Evolutionary conservation across 495 filamentous ascomycete species (phyloP).

Genomic region (Xylaria acuta): DNA sequence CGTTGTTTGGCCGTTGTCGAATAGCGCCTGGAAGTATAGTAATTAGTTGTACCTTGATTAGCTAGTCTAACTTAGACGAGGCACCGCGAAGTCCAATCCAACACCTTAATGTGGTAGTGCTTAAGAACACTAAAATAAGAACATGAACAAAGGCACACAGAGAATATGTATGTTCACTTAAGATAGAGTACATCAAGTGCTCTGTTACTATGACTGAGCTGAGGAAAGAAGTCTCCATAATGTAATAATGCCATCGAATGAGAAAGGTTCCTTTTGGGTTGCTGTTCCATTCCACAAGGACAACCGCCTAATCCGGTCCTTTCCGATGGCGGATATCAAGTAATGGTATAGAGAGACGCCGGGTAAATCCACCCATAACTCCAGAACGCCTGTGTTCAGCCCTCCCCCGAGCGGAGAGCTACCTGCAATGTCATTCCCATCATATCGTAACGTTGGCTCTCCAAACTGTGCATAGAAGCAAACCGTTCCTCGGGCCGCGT

Average conservation of each 20-base stretch:
- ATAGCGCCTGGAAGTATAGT: not conserved
- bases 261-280: not conserved
- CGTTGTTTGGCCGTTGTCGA: not conserved
- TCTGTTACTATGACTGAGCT: constrained; percentile 21
- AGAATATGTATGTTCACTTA: not conserved
- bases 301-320: not conserved
- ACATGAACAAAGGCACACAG: not conserved
- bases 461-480: constrained; percentile 20
- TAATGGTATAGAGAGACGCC: constrained; percentile 27
- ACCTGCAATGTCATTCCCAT: constrained; percentile 10
- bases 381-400: constrained; percentile 17
- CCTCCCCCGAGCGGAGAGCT: not conserved
- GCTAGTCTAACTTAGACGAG: not conserved
- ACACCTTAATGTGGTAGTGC: not conserved
- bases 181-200: constrained; percentile 6
- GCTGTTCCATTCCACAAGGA: not conserved
- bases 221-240: constrained; percentile 12
- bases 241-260: constrained; percentile 14
- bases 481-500: not conserved
- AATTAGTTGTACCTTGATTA: not conserved
- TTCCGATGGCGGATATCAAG: constrained; percentile 17
- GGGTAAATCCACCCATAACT: constrained; percentile 17
- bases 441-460: constrained; percentile 23
- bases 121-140: not conserved
- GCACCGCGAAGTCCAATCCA: not conserved